Evolutionary conservation across 352 stramenopile genomes (phyloP), one percentile per base, ranked within the genome.

Genomic region (Thalassiosira mediterranea): DNA sequence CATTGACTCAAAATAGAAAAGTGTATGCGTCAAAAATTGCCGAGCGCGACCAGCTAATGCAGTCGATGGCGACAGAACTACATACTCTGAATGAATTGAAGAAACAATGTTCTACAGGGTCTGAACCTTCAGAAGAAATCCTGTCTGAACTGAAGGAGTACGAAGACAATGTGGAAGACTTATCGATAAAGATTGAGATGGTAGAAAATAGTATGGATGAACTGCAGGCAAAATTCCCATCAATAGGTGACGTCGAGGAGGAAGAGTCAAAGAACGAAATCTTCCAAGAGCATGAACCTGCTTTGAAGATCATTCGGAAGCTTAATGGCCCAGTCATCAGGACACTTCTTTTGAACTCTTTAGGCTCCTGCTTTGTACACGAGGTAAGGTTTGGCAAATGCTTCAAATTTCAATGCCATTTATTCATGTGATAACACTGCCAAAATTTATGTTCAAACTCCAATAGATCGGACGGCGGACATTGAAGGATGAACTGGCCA

Each of bases 181-280:
- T 69, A 26, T 25, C 42, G 21, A 23, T 74, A 32, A 34, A 59
- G 56, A 42, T 74, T 13, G 64, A 74, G 63, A 23, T 74, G 3
- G n/a, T 74, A 29, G 64, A 59, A 57, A 59, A 37, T 23, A 56
- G 60, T n/a, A 60, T 74, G 31, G 64, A 61, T 28, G 26, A 66
- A 3, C 37, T 74, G 19, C 47, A 28, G 17, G 47, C 29, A 26
- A 56, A 56, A 17, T 7, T 37, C 23, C 47, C 47, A 2, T 26
- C 47, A 1, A 28, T 56, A 7, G 47, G 34, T 37, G 47, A 56
- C 34, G 47, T 37, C 19, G 47, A 56, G 29, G 21, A 56, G 17
- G 19, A 19, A 37, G 3, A 28, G 29, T 3, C 10, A n/a, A n/a
- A n/a, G n/a, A n/a, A n/a, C 19, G 47, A 56, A 37, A 28, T 28